A percentile compares a stretch with the other conserved stretches of the same genome.
phyloP scores from a whole-genome alignment of 306 rosid genomes.

The Sicyos edulis region DNA sequence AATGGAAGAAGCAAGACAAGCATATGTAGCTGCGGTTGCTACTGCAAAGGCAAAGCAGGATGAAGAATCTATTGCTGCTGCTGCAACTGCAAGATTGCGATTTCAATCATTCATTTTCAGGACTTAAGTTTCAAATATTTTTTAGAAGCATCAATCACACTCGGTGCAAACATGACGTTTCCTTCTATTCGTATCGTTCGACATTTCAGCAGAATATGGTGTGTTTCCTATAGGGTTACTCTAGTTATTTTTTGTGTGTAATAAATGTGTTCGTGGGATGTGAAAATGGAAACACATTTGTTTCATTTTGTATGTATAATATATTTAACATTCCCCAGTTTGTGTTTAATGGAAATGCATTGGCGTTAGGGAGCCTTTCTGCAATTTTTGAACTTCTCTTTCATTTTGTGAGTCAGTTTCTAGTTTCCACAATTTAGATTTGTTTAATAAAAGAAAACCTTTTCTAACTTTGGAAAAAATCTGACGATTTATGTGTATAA shows the following conservation, averaged over 20 bases:
- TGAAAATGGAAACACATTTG: not conserved
- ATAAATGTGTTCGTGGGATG: not conserved
- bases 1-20: slow-evolving; percentile 78
- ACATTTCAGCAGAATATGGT: not conserved
- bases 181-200: slow-evolving; percentile 3
- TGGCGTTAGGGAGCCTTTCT: not conserved
- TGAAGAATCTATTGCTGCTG: slow-evolving; percentile 76
- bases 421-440: too few relatives aligned
- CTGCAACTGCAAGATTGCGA: slow-evolving; percentile 57
- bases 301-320: slow-evolving; percentile 14
- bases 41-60: slow-evolving; percentile 62
- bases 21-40: slow-evolving; percentile 64
- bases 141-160: not conserved
- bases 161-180: not conserved
- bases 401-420: not conserved
- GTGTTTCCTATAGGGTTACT: not conserved
- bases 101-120: slow-evolving; percentile 54
- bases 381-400: not conserved
- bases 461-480: not conserved
- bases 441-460: too few relatives aligned
- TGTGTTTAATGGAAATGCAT: not conserved
- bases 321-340: slow-evolving; percentile 12
- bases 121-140: slow-evolving; percentile 27
- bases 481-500: not conserved
- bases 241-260: not conserved